Evolutionary conservation across 1,139 yeast genomes (phyloP).

Genomic region (Hyphopichia buzzinii): DNA sequence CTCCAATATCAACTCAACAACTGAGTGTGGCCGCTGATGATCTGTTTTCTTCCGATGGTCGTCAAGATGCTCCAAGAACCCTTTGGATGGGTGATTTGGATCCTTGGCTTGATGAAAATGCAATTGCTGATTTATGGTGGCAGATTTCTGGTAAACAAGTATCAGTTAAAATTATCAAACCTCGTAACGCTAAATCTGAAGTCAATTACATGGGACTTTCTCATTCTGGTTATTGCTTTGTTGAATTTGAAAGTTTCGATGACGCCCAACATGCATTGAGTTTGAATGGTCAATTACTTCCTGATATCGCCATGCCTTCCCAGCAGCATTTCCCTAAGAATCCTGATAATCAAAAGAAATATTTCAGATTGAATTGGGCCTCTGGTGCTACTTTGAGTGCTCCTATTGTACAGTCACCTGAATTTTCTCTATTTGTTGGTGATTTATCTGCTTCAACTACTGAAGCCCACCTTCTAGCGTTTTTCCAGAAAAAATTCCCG

Average conservation of each 20-base stretch:
- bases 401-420: constrained; percentile 51
- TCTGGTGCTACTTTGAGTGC: constrained; percentile 60
- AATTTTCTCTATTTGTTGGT: constrained; percentile 72
- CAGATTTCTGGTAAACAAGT: constrained; percentile 39
- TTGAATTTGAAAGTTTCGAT: constrained; percentile 60
- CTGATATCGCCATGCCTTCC: constrained; percentile 51
- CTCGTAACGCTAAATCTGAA: constrained; percentile 30
- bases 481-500: constrained; percentile 61
- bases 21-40: constrained; percentile 23
- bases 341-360: constrained; percentile 56
- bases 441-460: constrained; percentile 72
- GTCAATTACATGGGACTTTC: constrained; percentile 26
- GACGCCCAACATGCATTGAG: constrained; percentile 66
- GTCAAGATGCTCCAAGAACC: constrained; percentile 46
- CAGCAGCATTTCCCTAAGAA: constrained; percentile 42
- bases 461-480: constrained; percentile 64
- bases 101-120: constrained; percentile 66
- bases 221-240: constrained; percentile 76
- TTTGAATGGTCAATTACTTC: constrained; percentile 64
- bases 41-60: not conserved
- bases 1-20: constrained; percentile 41
- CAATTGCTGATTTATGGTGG: constrained; percentile 62
- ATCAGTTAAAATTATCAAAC: constrained; percentile 53
- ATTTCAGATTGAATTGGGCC: constrained; percentile 73
- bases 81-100: constrained; percentile 83